A percentile compares a stretch with the other conserved stretches of the same genome.
Conservation (phyloP, 2,329 filamentous ascomycete genomes). For the Exophiala aquamarina region DNA sequence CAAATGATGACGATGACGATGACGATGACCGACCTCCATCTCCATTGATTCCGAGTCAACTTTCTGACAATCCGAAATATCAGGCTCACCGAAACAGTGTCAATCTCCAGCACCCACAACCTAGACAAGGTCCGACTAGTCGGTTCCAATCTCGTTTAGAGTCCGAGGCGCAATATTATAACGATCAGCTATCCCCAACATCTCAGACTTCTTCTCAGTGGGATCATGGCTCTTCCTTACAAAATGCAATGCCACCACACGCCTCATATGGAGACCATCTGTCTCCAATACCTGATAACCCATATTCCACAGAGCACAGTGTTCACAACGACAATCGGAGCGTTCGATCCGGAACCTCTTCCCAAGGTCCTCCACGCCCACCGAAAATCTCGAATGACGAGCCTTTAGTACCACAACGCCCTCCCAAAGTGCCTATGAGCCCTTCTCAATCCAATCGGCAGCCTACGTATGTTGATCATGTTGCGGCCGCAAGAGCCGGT, state of each 20-base stretch:
- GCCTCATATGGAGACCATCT: constrained; percentile 38
- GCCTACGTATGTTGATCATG: constrained; percentile 41
- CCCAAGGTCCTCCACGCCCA: constrained; percentile 48
- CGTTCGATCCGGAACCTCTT: constrained; percentile 31
- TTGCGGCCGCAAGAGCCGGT: constrained; percentile 36
- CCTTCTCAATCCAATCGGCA: constrained; percentile 35
- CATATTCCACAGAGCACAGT: constrained; percentile 40
- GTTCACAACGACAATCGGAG: constrained; percentile 16
- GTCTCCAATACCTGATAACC: constrained; percentile 48
- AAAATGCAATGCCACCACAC: constrained; percentile 3
- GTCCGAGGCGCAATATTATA: constrained; percentile 58
- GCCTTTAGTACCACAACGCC: constrained; percentile 56
- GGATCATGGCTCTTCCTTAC: constrained; percentile 19
- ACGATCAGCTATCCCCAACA: constrained; percentile 33
- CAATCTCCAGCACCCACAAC: constrained; percentile 65
- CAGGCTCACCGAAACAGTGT: constrained; percentile 64
- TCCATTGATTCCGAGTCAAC: constrained; percentile 61
- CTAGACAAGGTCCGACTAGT: constrained; percentile 60
- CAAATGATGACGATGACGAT: constrained; percentile 38
- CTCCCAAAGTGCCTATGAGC: constrained; percentile 36
- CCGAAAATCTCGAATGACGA: constrained; percentile 58
- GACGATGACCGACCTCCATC: constrained; percentile 56
- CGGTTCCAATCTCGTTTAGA: constrained; percentile 64
- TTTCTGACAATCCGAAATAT: constrained; percentile 61
- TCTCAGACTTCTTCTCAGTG: constrained; percentile 47